A percentile compares a stretch with the other conserved stretches of the same genome.
Conservation (phyloP, 352 stramenopile species). For the Pythium vanterpoolii region DNA sequence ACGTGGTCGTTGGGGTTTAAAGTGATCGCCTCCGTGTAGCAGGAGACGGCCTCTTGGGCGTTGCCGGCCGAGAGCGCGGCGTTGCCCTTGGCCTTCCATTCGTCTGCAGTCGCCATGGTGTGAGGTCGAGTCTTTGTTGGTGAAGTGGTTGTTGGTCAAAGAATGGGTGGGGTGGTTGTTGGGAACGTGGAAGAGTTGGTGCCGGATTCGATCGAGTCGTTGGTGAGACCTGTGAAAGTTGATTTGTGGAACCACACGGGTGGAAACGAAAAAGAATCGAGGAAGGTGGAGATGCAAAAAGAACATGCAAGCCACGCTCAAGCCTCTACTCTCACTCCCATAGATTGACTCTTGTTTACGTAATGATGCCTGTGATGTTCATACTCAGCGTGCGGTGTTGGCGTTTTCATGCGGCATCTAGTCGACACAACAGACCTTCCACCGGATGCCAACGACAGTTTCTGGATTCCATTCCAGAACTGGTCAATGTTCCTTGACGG, state of each 20-base stretch:
- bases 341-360: no score
- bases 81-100: slow-evolving; percentile 96
- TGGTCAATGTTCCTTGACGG: neutral
- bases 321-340: no score
- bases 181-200: slow-evolving; percentile 1
- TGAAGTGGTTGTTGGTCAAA: slow-evolving; percentile 19
- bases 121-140: no score
- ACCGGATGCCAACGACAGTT: neutral
- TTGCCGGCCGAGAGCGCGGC: slow-evolving; percentile 92
- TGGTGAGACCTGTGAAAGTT: slow-evolving; percentile 13
- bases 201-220: neutral
- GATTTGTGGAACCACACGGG: neutral
- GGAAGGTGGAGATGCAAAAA: no score
- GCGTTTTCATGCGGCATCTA: neutral
- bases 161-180: neutral
- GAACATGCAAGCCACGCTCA: no score
- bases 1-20: slow-evolving; percentile 95
- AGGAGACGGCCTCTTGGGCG: slow-evolving; percentile 92
- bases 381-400: neutral
- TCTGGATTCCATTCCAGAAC: neutral
- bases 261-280: no score
- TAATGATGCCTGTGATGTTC: no score
- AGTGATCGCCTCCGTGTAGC: slow-evolving; percentile 97
- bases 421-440: neutral
- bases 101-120: slow-evolving; percentile 34